Conservation (phyloP, 78 protist species). For the Chrysochromulina parva region DNA sequence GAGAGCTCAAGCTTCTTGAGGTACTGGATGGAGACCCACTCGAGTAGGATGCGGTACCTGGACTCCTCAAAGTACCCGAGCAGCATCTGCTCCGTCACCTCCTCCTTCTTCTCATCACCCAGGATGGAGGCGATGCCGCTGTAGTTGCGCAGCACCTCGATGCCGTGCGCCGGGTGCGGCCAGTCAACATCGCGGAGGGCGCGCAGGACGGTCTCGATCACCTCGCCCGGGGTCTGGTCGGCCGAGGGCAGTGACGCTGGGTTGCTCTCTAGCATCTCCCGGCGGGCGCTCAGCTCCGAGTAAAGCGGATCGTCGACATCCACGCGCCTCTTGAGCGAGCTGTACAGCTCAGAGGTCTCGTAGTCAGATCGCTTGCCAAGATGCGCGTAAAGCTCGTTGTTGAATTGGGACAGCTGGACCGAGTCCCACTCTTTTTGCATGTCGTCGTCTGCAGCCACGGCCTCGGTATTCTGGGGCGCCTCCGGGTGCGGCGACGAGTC, state of each 20-base stretch:
- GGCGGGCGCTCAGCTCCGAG: neutral
- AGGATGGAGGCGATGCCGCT: neutral
- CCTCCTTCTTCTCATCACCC: neutral
- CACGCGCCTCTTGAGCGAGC: neutral
- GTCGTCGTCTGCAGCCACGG: no score
- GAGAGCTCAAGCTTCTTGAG: neutral
- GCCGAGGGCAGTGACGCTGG: neutral
- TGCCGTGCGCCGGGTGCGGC: neutral
- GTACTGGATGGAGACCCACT: neutral
- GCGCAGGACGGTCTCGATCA: neutral
- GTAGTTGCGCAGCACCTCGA: neutral
- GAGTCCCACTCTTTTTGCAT: no score
- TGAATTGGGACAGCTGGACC: neutral
- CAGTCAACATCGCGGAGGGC: neutral
- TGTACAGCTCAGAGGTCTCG: neutral
- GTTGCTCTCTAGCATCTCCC: no score
- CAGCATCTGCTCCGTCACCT: no score
- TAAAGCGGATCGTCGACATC: neutral
- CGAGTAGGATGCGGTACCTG: neutral
- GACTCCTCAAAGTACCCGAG: neutral
- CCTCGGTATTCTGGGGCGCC: no score
- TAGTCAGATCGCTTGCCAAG: neutral
- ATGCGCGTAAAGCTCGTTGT: neutral
- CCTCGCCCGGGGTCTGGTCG: neutral
- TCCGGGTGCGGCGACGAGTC: no score